Conservation (phyloP, 148 eudicot genomes). For the Rhododendron ferrugineum region DNA sequence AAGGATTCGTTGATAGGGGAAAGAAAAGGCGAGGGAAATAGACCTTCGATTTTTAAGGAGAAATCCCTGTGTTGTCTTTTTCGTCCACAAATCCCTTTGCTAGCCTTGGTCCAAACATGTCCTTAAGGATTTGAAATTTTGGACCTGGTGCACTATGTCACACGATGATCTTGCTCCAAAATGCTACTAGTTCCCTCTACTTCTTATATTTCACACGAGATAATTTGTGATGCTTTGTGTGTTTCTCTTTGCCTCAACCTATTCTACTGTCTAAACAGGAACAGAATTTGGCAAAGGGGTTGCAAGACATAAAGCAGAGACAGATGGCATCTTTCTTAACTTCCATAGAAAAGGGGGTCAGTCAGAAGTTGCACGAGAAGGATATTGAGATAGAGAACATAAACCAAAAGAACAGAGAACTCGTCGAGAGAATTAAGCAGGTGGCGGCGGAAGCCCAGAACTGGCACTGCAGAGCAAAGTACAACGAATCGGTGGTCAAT, state of each 20-base stretch:
- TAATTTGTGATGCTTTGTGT: neutral
- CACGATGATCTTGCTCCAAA: neutral
- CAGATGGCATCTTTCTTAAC: constrained; percentile 61
- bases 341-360: constrained; percentile 57
- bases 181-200: neutral
- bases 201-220: neutral
- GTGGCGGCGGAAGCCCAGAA: constrained; percentile 69
- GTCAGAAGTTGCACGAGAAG: constrained; percentile 65
- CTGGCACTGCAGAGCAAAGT: constrained; percentile 80
- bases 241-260: neutral
- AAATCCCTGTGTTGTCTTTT: neutral
- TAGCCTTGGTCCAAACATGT: neutral
- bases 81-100: neutral
- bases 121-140: neutral
- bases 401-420: constrained; percentile 78
- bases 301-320: constrained; percentile 64
- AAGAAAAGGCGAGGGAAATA: neutral
- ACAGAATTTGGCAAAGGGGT: constrained; percentile 65
- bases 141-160: neutral
- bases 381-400: constrained; percentile 66
- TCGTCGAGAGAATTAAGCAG: constrained; percentile 70
- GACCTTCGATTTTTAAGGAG: neutral
- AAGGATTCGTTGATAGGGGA: neutral
- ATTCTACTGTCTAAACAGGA: constrained; percentile 42
- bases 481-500: constrained; percentile 74